Evolutionary conservation across 2,329 filamentous ascomycete species (phyloP).

Genomic region (Curvularia hawaiiensis): DNA sequence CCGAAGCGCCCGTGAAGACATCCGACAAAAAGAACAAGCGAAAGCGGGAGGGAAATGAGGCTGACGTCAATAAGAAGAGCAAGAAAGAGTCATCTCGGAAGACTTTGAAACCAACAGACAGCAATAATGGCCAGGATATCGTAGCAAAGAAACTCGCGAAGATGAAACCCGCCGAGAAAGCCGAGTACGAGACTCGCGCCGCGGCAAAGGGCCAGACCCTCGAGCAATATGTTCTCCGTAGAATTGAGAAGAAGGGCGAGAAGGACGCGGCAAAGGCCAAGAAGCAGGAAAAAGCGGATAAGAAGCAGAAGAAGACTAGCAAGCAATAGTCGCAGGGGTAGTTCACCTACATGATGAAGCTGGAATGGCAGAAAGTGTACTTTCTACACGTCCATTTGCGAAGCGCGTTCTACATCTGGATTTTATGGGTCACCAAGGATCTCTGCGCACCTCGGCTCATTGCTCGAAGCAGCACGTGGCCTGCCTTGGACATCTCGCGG

Average conservation of each 20-base stretch:
- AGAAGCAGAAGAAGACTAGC: constrained; percentile 7
- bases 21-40: constrained; percentile 33
- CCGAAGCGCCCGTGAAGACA: constrained; percentile 20
- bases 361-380: no score
- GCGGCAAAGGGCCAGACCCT: constrained; percentile 46
- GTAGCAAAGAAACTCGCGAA: constrained; percentile 35
- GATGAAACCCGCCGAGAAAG: constrained; percentile 35
- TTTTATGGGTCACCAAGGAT: neutral
- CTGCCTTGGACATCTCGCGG: neutral
- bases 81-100: constrained; percentile 19
- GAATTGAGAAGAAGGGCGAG: constrained; percentile 42
- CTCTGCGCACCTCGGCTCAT: neutral
- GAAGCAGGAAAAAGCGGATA: constrained; percentile 7
- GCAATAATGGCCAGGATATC: constrained; percentile 10
- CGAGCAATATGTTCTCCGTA: constrained; percentile 43
- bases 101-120: constrained; percentile 1
- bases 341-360: neutral
- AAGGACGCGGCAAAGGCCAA: constrained; percentile 10
- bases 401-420: neutral
- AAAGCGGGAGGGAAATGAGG: constrained; percentile 28
- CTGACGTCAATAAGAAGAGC: constrained; percentile 17
- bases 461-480: neutral
- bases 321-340: neutral
- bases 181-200: constrained; percentile 42
- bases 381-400: no score